phyloP scores from a whole-genome alignment of 2,329 filamentous ascomycete species.

The Sporothrix mexicana region DNA sequence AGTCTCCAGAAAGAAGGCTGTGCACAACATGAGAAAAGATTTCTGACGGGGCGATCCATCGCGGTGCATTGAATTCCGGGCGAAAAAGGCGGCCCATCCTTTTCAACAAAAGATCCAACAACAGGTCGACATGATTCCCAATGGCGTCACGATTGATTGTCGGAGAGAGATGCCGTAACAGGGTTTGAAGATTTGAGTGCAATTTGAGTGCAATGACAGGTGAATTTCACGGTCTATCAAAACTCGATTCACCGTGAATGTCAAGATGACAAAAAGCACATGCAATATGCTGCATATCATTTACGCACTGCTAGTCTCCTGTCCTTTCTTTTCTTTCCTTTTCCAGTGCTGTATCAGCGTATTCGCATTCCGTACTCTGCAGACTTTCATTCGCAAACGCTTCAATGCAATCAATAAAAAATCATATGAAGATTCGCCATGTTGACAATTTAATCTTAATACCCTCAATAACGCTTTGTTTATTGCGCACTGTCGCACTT shows the following conservation, averaged over 20 bases:
- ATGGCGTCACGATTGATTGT: constrained; percentile 4
- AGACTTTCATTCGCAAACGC: no score
- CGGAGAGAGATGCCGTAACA: not conserved
- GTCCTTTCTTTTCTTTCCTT: no score
- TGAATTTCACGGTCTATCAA: not conserved
- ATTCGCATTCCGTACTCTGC: not conserved
- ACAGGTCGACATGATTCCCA: not conserved
- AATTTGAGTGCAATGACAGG: not conserved
- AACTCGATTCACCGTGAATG: not conserved
- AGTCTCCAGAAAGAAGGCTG: constrained; percentile 24
- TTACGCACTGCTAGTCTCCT: not conserved
- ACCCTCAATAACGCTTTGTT: not conserved
- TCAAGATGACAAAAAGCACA: no score
- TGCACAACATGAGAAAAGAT: not conserved
- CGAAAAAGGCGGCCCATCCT: no score
- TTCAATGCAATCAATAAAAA: not conserved
- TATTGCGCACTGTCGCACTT: constrained; percentile 3
- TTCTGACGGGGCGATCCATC: not conserved
- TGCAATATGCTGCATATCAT: no score
- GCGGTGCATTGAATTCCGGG: not conserved
- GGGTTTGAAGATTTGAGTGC: not conserved
- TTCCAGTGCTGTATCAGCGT: not conserved
- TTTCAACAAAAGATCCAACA: not conserved
- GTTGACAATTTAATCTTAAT: not conserved
- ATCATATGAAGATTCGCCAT: not conserved